phyloP scores from a whole-genome alignment of 495 filamentous ascomycete species.

The Penicillium alfredii region DNA sequence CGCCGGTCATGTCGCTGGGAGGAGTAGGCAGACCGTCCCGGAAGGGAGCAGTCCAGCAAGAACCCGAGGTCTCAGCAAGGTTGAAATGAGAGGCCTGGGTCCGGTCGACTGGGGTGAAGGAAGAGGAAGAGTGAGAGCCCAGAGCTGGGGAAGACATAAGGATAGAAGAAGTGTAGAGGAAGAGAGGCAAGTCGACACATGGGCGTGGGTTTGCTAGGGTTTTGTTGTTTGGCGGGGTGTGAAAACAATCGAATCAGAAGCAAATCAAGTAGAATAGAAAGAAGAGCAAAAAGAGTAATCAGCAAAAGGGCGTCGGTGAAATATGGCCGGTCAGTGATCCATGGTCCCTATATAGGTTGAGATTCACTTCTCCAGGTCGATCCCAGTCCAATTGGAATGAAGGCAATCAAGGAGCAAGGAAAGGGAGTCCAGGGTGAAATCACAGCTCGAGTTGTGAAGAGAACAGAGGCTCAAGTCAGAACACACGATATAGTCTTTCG shows the following conservation, averaged over 20 bases:
- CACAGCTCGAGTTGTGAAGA: too few relatives aligned
- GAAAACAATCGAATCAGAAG: too few relatives aligned
- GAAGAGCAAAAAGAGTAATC: too few relatives aligned
- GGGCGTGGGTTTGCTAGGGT: slow-evolving; percentile 6
- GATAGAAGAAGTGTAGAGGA: slow-evolving; percentile 12
- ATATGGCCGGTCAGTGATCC: slow-evolving; percentile 5
- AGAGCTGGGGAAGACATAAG: slow-evolving; percentile 36
- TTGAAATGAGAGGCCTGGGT: slow-evolving; percentile 13
- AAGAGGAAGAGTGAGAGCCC: slow-evolving; percentile 23
- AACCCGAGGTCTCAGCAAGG: slow-evolving; percentile 16
- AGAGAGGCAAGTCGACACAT: slow-evolving; percentile 17
- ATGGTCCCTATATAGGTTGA: slow-evolving; percentile 6
- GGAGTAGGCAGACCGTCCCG: slow-evolving; percentile 47
- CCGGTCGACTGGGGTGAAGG: slow-evolving; percentile 26
- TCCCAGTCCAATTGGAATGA: too few relatives aligned
- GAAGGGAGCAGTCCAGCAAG: slow-evolving; percentile 35
- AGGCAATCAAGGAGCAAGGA: too few relatives aligned
- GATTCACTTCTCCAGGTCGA: too few relatives aligned
- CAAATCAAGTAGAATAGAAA: too few relatives aligned
- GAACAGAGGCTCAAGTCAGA: too few relatives aligned
- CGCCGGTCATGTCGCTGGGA: slow-evolving; percentile 46
- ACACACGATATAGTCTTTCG: too few relatives aligned
- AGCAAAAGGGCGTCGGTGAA: too few relatives aligned
- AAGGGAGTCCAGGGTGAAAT: too few relatives aligned
- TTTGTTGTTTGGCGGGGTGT: too few relatives aligned